phyloP scores from a whole-genome alignment of 495 filamentous ascomycete species.

The Neurospora intermedia region DNA sequence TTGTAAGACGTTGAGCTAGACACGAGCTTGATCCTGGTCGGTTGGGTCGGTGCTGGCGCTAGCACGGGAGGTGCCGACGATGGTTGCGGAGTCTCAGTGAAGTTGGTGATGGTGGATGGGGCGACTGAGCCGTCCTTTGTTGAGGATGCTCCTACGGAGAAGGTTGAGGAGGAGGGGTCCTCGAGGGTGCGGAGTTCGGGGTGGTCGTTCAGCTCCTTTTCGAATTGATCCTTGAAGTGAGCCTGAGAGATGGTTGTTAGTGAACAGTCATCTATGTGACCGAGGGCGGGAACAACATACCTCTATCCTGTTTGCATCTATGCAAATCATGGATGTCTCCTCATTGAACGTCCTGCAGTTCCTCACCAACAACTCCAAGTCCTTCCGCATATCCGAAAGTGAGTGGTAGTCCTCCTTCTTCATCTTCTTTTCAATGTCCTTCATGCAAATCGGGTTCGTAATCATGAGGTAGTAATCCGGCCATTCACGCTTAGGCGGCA shows the following conservation, averaged over 20 bases:
- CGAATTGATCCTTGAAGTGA: conserved; percentile 56
- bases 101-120: conserved; percentile 45
- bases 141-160: conserved; percentile 16
- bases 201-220: conserved; percentile 56
- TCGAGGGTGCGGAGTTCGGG: conserved; percentile 69
- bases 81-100: conserved; percentile 54
- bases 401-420: conserved; percentile 84
- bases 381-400: conserved; percentile 66
- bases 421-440: conserved; percentile 84
- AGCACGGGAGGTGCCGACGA: conserved; percentile 14
- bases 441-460: conserved; percentile 83
- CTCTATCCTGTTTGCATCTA: conserved; percentile 89
- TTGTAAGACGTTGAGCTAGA: conserved; percentile 38
- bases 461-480: conserved; percentile 93
- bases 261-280: not conserved
- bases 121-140: conserved; percentile 54
- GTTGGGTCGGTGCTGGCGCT: conserved; percentile 13
- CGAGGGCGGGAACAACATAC: conserved; percentile 32
- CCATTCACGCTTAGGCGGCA: conserved; percentile 78
- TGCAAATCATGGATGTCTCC: conserved; percentile 79
- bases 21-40: conserved; percentile 45
- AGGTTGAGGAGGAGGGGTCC: conserved; percentile 14
- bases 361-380: conserved; percentile 71
- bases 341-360: conserved; percentile 96
- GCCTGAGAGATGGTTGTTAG: conserved; percentile 36